phyloP scores from a whole-genome alignment of 768 basidiomycete genomes.

The Lactifluus hygrophoroides region DNA sequence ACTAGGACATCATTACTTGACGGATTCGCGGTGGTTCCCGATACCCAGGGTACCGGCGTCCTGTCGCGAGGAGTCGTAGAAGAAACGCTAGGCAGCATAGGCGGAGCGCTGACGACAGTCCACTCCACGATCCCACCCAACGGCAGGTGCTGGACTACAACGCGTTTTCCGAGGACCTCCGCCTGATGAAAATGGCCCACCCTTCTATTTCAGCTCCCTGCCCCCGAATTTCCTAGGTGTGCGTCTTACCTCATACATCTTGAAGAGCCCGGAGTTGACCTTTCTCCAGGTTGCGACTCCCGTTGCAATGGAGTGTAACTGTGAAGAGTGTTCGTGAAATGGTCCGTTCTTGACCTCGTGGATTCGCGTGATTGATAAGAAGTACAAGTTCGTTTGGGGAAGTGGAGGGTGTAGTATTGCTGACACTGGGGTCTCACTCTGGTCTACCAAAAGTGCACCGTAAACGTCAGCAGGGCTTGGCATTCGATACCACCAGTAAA shows the following conservation, averaged over 20 bases:
- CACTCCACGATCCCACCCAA: conserved; percentile 77
- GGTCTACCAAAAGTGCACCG: conserved; percentile 35
- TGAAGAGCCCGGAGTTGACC: conserved; percentile 81
- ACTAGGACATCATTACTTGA: not conserved
- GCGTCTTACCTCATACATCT: conserved; percentile 81
- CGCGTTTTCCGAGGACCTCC: conserved; percentile 87
- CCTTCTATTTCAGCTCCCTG: not conserved
- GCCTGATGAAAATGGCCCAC: conserved; percentile 37
- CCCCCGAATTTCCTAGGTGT: not conserved
- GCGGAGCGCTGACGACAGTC: conserved; percentile 28
- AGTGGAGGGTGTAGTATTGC: conserved; percentile 51
- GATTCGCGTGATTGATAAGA: conserved; percentile 69
- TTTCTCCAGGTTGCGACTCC: conserved; percentile 90
- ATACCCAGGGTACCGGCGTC: conserved; percentile 21
- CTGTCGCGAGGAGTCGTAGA: not conserved
- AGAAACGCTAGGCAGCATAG: not conserved
- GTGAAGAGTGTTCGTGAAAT: conserved; percentile 88
- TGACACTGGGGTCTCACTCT: conserved; percentile 53
- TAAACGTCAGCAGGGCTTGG: not conserved
- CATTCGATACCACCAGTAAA: not conserved
- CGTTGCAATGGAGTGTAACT: conserved; percentile 76
- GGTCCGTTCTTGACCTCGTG: conserved; percentile 77
- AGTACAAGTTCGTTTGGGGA: conserved; percentile 69
- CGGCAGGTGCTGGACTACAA: conserved; percentile 93
- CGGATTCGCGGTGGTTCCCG: conserved; percentile 2